Percentiles rank a stretch among this genome's conserved stretches.
Evolutionary conservation across 495 filamentous ascomycete genomes (phyloP).

Genomic region (Lasiosphaeris hirsuta): DNA sequence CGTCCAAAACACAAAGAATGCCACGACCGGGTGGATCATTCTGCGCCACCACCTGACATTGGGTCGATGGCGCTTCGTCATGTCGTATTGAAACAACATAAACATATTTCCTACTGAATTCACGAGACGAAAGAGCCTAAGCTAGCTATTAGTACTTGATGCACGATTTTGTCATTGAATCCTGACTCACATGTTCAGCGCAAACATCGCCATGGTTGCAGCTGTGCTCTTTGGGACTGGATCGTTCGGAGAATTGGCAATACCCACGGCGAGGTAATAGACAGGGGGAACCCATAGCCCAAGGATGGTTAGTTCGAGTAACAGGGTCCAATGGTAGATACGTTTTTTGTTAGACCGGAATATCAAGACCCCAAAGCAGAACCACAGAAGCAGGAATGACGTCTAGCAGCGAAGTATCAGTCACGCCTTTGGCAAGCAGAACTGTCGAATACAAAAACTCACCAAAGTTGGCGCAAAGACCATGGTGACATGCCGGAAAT

Average conservation of each 20-base stretch:
- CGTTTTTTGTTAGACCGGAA: constrained; percentile 15
- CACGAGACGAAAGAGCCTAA: not conserved
- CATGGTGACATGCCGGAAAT: constrained; percentile 18
- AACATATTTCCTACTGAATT: not conserved
- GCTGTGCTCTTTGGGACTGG: not conserved
- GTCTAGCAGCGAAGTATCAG: constrained; percentile 6
- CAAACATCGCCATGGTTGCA: not conserved
- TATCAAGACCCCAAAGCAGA: constrained; percentile 20
- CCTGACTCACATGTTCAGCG: not conserved
- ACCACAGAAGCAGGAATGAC: constrained; percentile 30
- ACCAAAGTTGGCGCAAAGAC: constrained; percentile 31
- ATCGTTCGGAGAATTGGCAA: not conserved
- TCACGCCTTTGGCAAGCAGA: not conserved
- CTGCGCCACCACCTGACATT: not conserved
- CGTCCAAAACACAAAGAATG: constrained; percentile 1
- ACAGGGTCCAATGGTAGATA: constrained; percentile 21
- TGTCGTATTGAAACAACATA: not conserved
- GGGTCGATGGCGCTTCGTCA: not conserved
- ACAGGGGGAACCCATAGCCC: constrained; percentile 31
- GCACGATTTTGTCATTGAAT: no score
- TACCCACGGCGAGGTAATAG: constrained; percentile 15
- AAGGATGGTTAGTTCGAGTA: constrained; percentile 28
- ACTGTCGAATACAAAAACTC: constrained; percentile 3
- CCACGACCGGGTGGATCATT: not conserved
- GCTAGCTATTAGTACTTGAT: not conserved